Evolutionary conservation across 768 basidiomycete species (phyloP), one percentile per base, ranked within the genome.

Genomic region (Amanita pallidorosea): DNA sequence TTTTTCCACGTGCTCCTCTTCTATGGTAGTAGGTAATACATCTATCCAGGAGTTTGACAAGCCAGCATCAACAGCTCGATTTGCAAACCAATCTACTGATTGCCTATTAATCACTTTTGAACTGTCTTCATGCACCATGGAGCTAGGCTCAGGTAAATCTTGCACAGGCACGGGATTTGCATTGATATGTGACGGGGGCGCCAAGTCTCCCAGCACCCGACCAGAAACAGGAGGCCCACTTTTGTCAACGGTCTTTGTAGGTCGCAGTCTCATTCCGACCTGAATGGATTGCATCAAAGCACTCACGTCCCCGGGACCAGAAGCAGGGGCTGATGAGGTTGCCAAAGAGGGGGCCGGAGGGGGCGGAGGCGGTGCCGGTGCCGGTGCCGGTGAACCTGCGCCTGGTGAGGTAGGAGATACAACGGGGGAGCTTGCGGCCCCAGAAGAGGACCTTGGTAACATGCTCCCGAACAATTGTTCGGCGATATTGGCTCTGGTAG

Each of bases 71-170:
- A 85, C 86, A 11, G 94, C 92, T 11, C 95, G 73, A 29, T 84
- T 85, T 46, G 82, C 77, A 61, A 89, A 92, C 94, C 94, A 98
- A 59, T 91, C 93, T 3, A 95, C 85, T 6, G 83, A 85, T 64
- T 92, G 85, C 53, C 82, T 72, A 58, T 85, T 77, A 49, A 66
- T 74, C 31, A 73, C 60, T 43, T 56, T 61, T 3, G 63, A 61
- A 33, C 53, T 49, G 1, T 51, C 57, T 2, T 55, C 60, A 11
- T 60, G 42, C 4, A 44, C 54, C 64, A 65, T 65, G 2, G 65
- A 55, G 7, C 60, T 53, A 22, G 70, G 58, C 12, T 67, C 61
- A 5, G 69, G 64, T 4, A 63, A 27, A 11, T 56, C 52, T 25
- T 62, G 54, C 7, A 58, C 54, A 20, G 66, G 56, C 25, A 65